Evolutionary conservation across 495 filamentous ascomycete species (phyloP).

Genomic region (Lasiosphaeria miniovina): DNA sequence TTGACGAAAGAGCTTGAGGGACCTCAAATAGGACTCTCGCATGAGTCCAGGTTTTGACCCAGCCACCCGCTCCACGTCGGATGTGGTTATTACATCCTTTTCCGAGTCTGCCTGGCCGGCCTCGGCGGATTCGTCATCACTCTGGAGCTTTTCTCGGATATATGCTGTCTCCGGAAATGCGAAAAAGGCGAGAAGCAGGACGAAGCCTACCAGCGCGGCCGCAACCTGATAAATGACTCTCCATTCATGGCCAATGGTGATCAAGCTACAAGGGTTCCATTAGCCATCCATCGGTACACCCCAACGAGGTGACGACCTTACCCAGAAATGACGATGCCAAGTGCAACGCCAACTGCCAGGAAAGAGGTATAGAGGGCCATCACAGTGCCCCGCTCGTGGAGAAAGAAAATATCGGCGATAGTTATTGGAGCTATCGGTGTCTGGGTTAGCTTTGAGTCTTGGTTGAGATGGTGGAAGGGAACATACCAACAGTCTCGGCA

Average conservation of each 20-base stretch:
- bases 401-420: slow-evolving; percentile 56
- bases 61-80: slow-evolving; percentile 4
- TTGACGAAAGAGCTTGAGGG: slow-evolving; percentile 37
- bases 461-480: not conserved
- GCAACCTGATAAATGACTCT: slow-evolving; percentile 51
- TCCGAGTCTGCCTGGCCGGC: slow-evolving; percentile 1
- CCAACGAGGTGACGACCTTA: slow-evolving; percentile 7
- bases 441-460: not conserved
- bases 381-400: slow-evolving; percentile 54
- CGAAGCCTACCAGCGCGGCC: slow-evolving; percentile 40
- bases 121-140: not conserved
- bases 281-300: not conserved
- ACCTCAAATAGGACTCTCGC: slow-evolving; percentile 32
- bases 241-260: slow-evolving; percentile 49
- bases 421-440: slow-evolving; percentile 39
- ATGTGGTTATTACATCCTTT: slow-evolving; percentile 4
- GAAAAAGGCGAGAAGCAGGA: slow-evolving; percentile 45
- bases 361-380: slow-evolving; percentile 50
- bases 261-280: slow-evolving; percentile 31
- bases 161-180: slow-evolving; percentile 55
- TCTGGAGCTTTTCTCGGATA: slow-evolving; percentile 21
- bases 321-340: slow-evolving; percentile 49
- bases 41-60: slow-evolving; percentile 5
- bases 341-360: slow-evolving; percentile 42
- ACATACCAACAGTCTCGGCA: slow-evolving; percentile 46